Evolutionary conservation across 2,329 filamentous ascomycete species (phyloP).

Genomic region (Aspergillus fumigatiaffinis): DNA sequence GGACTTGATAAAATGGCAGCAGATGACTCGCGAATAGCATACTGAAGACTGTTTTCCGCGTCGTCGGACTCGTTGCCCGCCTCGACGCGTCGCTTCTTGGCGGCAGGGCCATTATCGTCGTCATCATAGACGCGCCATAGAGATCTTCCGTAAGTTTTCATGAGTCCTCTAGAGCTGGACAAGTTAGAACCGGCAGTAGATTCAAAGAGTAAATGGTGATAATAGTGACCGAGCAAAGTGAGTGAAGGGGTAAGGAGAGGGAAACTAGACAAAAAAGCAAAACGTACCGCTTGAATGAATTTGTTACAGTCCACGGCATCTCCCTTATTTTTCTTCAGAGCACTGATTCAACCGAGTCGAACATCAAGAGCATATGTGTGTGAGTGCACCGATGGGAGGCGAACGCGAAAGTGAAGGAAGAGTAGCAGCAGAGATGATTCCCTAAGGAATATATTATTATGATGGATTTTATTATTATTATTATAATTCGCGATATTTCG

Average conservation of each 20-base stretch:
- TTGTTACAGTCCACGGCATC: slow-evolving; percentile 49
- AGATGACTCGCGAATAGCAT: slow-evolving; percentile 47
- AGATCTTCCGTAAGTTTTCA: slow-evolving; percentile 48
- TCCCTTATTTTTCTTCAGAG: slow-evolving; percentile 26
- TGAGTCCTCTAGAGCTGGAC: slow-evolving; percentile 40
- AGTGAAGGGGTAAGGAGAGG: slow-evolving; percentile 1
- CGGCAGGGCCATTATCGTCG: slow-evolving; percentile 39
- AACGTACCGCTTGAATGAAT: slow-evolving; percentile 47
- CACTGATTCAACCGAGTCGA: slow-evolving; percentile 12
- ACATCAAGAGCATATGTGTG: slow-evolving; percentile 9
- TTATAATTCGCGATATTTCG: background rate
- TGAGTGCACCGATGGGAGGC: background rate
- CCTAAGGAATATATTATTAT: background rate
- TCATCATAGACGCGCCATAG: slow-evolving; percentile 47
- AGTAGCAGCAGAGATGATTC: background rate
- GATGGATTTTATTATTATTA: background rate
- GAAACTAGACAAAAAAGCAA: background rate
- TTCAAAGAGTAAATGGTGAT: background rate
- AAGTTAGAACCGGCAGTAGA: slow-evolving; percentile 2
- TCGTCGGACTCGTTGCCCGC: slow-evolving; percentile 36
- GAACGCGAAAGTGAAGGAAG: background rate
- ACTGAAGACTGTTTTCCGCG: slow-evolving; percentile 44
- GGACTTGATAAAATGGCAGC: slow-evolving; percentile 44
- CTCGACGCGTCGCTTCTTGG: slow-evolving; percentile 45
- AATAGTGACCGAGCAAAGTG: slow-evolving; percentile 2